phyloP scores from a whole-genome alignment of 192 early-diverging fungal species.

The Backusella tarrabulga region DNA sequence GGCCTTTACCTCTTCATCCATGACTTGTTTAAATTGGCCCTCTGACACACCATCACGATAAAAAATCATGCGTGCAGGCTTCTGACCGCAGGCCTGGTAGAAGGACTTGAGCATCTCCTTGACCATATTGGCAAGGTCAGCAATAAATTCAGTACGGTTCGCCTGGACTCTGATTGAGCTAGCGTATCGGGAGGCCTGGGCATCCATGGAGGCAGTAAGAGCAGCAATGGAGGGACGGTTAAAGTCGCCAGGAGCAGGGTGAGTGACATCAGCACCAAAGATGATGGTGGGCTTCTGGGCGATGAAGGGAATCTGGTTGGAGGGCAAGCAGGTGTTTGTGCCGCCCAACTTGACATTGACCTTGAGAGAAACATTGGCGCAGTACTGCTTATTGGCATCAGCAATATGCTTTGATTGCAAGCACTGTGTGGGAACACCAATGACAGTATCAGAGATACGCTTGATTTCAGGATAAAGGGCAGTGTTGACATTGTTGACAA shows the following conservation, averaged over 20 bases:
- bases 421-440: slow-evolving; percentile 91
- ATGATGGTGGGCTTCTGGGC: slow-evolving; percentile 74
- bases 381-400: slow-evolving; percentile 83
- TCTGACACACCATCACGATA: slow-evolving; percentile 94
- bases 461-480: slow-evolving; percentile 85
- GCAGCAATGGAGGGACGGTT: slow-evolving; percentile 75
- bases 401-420: slow-evolving; percentile 80
- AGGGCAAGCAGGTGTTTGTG: slow-evolving; percentile 70
- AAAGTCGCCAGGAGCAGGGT: slow-evolving; percentile 69
- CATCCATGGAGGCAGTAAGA: slow-evolving; percentile 69
- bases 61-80: slow-evolving; percentile 77
- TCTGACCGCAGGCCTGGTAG: slow-evolving; percentile 63
- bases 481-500: slow-evolving; percentile 79
- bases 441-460: slow-evolving; percentile 83
- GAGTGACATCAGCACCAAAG: slow-evolving; percentile 91
- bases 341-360: slow-evolving; percentile 94
- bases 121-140: slow-evolving; percentile 62
- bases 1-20: slow-evolving; percentile 65
- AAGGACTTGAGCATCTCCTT: slow-evolving; percentile 67
- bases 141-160: slow-evolving; percentile 70
- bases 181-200: slow-evolving; percentile 59
- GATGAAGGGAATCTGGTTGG: slow-evolving; percentile 69
- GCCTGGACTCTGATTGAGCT: slow-evolving; percentile 66
- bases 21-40: slow-evolving; percentile 75
- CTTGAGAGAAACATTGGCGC: slow-evolving; percentile 93